Evolutionary conservation across 2,329 filamentous ascomycete species (phyloP).

Genomic region (Colletotrichum navitas): DNA sequence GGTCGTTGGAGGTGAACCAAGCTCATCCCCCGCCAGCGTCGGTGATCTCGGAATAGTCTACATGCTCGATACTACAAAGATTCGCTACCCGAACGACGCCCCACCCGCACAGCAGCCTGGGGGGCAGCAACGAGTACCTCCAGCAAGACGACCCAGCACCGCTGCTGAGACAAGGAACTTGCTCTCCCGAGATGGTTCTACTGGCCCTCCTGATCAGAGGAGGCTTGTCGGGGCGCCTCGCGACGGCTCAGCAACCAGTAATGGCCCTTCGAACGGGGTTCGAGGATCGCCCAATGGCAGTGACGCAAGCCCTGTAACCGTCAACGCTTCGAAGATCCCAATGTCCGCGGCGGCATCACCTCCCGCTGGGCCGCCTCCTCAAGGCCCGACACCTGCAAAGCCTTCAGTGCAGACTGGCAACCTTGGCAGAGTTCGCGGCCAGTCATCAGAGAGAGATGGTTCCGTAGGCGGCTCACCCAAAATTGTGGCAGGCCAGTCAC

Average conservation of each 20-base stretch:
- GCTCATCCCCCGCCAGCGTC: conserved; percentile 83
- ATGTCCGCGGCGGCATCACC: conserved; percentile 54
- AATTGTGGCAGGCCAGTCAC: conserved; percentile 54
- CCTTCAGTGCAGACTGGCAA: conserved; percentile 57
- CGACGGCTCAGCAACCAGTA: conserved; percentile 51
- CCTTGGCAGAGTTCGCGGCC: conserved; percentile 60
- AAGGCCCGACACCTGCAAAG: conserved; percentile 64
- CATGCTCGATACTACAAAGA: conserved; percentile 93
- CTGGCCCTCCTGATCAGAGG: conserved; percentile 63
- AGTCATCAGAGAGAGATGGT: conserved; percentile 61
- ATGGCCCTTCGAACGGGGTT: conserved; percentile 57
- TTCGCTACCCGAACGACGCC: conserved; percentile 90
- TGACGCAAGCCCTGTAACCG: conserved; percentile 54
- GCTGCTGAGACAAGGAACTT: conserved; percentile 54
- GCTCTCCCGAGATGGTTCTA: conserved; percentile 65
- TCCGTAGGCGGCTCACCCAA: conserved; percentile 53
- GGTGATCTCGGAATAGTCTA: conserved; percentile 91
- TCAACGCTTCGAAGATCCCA: conserved; percentile 55
- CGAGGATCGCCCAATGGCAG: conserved; percentile 55
- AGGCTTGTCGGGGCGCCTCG: conserved; percentile 57
- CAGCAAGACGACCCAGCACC: conserved; percentile 59
- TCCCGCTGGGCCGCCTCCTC: conserved; percentile 62
- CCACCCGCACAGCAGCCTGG: conserved; percentile 51
- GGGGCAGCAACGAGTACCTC: conserved; percentile 54
- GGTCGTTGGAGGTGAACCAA: conserved; percentile 93